Percentiles rank a stretch among this genome's conserved stretches.
Conservation (phyloP, 2,329 filamentous ascomycete genomes). For the Leptographium procerum region DNA sequence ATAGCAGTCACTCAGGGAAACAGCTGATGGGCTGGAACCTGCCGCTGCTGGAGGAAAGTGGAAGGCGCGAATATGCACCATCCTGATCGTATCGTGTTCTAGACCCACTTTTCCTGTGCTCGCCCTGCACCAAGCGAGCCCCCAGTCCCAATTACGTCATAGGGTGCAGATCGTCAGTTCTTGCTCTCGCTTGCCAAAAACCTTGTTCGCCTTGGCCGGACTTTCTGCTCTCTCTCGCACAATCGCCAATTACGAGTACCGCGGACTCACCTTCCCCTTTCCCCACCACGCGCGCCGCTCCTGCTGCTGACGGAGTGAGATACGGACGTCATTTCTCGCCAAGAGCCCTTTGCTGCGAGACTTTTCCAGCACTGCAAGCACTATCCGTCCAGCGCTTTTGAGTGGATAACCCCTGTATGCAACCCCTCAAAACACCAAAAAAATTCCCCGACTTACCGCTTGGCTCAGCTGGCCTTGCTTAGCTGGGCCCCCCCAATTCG, state of each 20-base stretch:
- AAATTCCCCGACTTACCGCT: background rate
- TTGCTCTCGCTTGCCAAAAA: background rate
- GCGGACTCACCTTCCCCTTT: background rate
- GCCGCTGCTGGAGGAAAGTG: background rate
- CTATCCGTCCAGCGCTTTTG: background rate
- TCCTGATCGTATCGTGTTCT: background rate
- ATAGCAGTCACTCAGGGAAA: background rate
- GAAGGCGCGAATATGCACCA: background rate
- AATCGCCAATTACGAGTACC: background rate
- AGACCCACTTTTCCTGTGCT: background rate
- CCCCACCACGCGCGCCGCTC: background rate
- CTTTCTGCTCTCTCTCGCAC: background rate
- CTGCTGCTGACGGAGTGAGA: background rate
- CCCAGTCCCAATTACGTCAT: conserved; percentile 10
- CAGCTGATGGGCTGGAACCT: background rate
- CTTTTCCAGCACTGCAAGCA: background rate
- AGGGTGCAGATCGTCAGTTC: conserved; percentile 6
- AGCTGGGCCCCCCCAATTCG: background rate
- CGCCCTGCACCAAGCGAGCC: background rate
- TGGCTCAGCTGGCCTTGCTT: background rate
- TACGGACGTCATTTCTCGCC: background rate
- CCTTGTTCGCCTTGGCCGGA: background rate
- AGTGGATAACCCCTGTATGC: background rate
- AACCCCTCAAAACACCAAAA: background rate
- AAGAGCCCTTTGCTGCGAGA: background rate